Evolutionary conservation across 2,329 filamentous ascomycete species (phyloP).

Genomic region (Paecilomyces dactylethromorphus): DNA sequence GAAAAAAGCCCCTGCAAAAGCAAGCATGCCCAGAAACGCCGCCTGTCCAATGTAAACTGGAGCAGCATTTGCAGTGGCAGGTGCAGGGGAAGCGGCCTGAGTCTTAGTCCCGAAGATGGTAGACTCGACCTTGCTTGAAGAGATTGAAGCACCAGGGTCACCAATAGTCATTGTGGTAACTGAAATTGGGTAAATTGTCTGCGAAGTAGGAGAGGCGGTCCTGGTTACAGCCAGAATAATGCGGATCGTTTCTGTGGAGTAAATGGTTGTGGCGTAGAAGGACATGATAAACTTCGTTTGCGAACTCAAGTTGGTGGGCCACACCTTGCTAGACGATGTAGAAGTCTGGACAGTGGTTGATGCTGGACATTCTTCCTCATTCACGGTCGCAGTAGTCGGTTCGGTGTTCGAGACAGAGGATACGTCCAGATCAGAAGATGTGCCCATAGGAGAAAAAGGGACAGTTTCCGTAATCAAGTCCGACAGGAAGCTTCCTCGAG

Average conservation of each 20-base stretch:
- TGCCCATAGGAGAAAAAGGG: not conserved
- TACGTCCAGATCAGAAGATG: not conserved
- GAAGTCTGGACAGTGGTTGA: not conserved
- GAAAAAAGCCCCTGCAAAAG: not conserved
- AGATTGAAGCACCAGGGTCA: not conserved
- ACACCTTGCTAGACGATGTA: not conserved
- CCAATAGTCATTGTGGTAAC: not conserved
- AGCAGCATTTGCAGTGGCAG: not conserved
- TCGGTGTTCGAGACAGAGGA: not conserved
- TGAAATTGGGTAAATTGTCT: not conserved
- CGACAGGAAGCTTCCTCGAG: not conserved
- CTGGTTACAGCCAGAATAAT: not conserved
- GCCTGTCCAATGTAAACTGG: not conserved
- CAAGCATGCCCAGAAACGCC: not conserved
- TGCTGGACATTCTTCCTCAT: not conserved
- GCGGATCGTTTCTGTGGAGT: not conserved
- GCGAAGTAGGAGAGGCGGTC: not conserved
- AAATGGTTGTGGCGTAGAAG: not conserved
- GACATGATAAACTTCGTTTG: not conserved
- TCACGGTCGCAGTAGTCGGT: not conserved
- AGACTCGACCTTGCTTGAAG: not conserved
- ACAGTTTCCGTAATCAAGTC: not conserved
- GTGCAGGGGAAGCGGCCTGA: not conserved
- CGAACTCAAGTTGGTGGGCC: not conserved
- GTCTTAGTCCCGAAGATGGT: not conserved